Percentiles rank a stretch among this genome's conserved stretches.
Evolutionary conservation across 768 basidiomycete species (phyloP).

Genomic region (Dictyophora rubrovolvata): DNA sequence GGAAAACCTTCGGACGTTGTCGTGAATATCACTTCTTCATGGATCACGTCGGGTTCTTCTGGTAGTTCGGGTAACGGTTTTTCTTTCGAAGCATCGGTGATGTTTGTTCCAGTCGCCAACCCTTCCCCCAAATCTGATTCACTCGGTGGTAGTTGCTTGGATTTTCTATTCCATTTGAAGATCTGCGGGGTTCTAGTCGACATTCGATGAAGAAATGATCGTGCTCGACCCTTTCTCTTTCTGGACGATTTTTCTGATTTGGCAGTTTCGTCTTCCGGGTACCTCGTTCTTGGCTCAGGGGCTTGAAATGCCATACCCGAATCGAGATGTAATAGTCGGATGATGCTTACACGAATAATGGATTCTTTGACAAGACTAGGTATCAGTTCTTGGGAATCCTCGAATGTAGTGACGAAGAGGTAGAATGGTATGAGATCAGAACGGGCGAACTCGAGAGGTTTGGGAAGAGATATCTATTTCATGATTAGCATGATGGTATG

Average conservation of each 20-base stretch:
- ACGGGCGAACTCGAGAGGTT: conserved; percentile 50
- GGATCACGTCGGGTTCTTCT: conserved; percentile 33
- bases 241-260: not conserved
- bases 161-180: conserved; percentile 15
- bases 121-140: not conserved
- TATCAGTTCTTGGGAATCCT: conserved; percentile 42
- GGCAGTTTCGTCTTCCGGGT: not conserved
- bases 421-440: conserved; percentile 56
- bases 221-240: not conserved
- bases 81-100: conserved; percentile 24
- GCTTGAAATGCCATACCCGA: conserved; percentile 20
- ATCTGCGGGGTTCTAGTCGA: not conserved
- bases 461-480: conserved; percentile 53
- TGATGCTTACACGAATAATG: conserved; percentile 55
- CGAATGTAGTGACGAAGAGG: conserved; percentile 60
- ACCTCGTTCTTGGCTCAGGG: not conserved
- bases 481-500: not conserved
- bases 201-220: not conserved
- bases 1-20: conserved; percentile 51
- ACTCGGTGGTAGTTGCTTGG: conserved; percentile 10
- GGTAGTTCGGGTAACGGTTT: conserved; percentile 17
- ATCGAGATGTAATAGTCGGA: conserved; percentile 49
- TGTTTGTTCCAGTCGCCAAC: not conserved
- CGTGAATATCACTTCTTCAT: conserved; percentile 30
- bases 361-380: conserved; percentile 63